These are phyloP conservation scores for Cytospora paraplurivora DNA, from an alignment of 2,329 filamentous ascomycete species.

Conservation along the genomic window DNA sequence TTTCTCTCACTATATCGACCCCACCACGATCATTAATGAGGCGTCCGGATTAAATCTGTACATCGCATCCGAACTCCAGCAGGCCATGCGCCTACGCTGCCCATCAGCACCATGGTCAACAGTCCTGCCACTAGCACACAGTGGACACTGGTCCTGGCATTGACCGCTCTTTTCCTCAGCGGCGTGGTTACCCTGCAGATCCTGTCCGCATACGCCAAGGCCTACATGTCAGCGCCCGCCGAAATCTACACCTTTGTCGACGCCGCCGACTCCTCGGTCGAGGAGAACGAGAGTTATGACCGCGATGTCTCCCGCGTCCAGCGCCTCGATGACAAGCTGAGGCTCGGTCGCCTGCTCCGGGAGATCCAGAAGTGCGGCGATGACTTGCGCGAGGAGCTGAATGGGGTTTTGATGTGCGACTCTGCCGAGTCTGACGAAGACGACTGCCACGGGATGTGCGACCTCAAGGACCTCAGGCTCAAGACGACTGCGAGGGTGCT, in stretches of 20 bases:
- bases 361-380: constrained; percentile 64
- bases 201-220: constrained; percentile 53
- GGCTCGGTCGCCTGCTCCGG: constrained; percentile 58
- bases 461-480: constrained; percentile 39
- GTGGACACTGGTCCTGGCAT: constrained; percentile 60
- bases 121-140: constrained; percentile 47
- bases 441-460: constrained; percentile 26
- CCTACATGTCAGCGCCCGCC: constrained; percentile 59
- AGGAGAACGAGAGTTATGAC: constrained; percentile 67
- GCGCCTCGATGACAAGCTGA: constrained; percentile 64
- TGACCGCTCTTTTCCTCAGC: constrained; percentile 60
- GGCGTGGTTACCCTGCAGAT: constrained; percentile 57
- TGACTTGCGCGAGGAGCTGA: constrained; percentile 63
- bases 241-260: constrained; percentile 62
- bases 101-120: constrained; percentile 48
- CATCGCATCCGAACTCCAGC: constrained; percentile 21
- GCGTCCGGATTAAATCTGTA: constrained; percentile 26
- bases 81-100: constrained; percentile 31
- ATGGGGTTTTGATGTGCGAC: constrained; percentile 51
- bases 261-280: constrained; percentile 61
- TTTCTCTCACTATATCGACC: neutral
- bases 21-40: constrained; percentile 1
- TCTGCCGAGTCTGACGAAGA: constrained; percentile 46
- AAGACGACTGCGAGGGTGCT: constrained; percentile 54
- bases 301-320: constrained; percentile 59